Evolutionary conservation across 306 rosid species (phyloP), one percentile per base, ranked within the genome.

Genomic region (Cicer yamashitae): DNA sequence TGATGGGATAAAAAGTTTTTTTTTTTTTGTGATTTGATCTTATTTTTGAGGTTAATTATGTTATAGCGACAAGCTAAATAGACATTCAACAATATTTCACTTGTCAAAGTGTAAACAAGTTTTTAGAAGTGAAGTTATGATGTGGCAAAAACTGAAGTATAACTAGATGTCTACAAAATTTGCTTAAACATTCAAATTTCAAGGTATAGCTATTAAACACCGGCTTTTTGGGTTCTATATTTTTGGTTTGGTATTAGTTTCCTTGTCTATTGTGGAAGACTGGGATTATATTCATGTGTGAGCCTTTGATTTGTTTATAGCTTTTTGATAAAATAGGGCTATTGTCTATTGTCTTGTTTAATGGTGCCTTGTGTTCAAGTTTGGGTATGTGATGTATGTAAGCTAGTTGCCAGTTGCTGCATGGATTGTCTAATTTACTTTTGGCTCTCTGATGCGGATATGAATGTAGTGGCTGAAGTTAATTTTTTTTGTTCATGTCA

Each of bases 401-500:
- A 60, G 68, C 77, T 22, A 30, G 37, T 30, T 30, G 37, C 77
- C 38, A 0, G 60, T 69, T 40, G 59, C 10, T 40, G 64, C 44
- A 37, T 68, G 46, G 30, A 6, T 50, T 20, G 34, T 77, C 38
- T 30, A 22, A 51, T 11, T 78, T 43, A 14, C 7, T 65, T 74
- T 52, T 63, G 66, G 34, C 63, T 62, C n/a, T 14, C 3, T 67
- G 63, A 6, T 48, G 57, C 79, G 56, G 58, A 50, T 57, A 43
- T 81, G 59, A 40, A 7, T 57, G 37, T 40, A n/a, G 64, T 48
- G 40, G 51, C 71, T 82, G 70, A 83, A 18, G 60, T 74, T 70
- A 45, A 57, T 22, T 50, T 13, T 81, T 30, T 46, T 47, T 25
- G 30, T 25, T 4, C 2, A 59, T 85, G 77, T 75, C 77, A 96